These are phyloP conservation scores for Ceratobasidium sp. DNA, from an alignment of 1,284 basidiomycete genomes.

Conservation along the genomic window DNA sequence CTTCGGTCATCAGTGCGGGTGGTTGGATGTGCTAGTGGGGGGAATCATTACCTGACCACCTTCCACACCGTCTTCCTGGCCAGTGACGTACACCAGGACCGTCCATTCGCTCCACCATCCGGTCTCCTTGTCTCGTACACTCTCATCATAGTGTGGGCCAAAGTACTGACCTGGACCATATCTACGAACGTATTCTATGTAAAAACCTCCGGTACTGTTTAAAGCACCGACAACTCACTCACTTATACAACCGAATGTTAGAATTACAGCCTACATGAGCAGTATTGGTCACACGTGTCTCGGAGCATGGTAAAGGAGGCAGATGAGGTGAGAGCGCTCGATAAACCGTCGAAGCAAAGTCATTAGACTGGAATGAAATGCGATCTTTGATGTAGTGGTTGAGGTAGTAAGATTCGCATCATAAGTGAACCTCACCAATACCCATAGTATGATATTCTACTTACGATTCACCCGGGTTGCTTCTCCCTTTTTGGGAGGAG, in stretches of 20 bases:
- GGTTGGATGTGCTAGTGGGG: not conserved
- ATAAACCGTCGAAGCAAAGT: conserved; percentile 66
- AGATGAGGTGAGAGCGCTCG: conserved; percentile 63
- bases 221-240: conserved; percentile 51
- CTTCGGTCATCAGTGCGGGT: not conserved
- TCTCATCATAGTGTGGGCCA: conserved; percentile 78
- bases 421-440: not conserved
- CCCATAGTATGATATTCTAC: too few relatives aligned
- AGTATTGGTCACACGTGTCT: conserved; percentile 23
- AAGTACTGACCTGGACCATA: conserved; percentile 71
- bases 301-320: conserved; percentile 60
- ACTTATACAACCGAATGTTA: conserved; percentile 70
- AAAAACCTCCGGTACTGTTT: too few relatives aligned
- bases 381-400: conserved; percentile 56
- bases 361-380: conserved; percentile 63
- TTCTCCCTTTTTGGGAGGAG: conserved; percentile 75
- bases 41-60: conserved; percentile 66
- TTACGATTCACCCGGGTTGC: conserved; percentile 75
- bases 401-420: conserved; percentile 12
- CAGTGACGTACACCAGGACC: conserved; percentile 76
- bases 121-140: conserved; percentile 55
- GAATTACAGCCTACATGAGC: conserved; percentile 59
- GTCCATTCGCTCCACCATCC: conserved; percentile 71
- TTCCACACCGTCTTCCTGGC: conserved; percentile 70
- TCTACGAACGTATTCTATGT: conserved; percentile 49